Percentiles rank a stretch among this genome's conserved stretches.
Conservation (phyloP, 108 stramenopile species). For the Skeletonema grethae region DNA sequence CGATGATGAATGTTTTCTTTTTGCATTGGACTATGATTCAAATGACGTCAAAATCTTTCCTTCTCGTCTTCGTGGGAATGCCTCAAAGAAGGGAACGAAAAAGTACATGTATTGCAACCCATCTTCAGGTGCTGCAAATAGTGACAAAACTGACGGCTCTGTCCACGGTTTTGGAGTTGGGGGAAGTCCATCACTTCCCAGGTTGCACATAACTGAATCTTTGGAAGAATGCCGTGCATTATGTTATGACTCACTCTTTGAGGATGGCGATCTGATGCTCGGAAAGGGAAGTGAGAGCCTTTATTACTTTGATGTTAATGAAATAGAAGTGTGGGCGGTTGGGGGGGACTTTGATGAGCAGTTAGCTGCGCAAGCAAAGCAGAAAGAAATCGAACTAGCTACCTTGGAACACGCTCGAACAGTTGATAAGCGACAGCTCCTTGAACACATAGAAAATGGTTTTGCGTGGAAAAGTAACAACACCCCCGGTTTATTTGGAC, state of each 20-base stretch:
- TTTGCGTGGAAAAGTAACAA: slow-evolving; percentile 15
- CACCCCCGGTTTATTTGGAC: slow-evolving; percentile 22
- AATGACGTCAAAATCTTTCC: slow-evolving; percentile 50
- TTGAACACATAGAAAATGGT: slow-evolving; percentile 41
- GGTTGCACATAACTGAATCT: slow-evolving; percentile 44
- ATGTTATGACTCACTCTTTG: slow-evolving; percentile 29
- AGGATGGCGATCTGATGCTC: slow-evolving; percentile 33
- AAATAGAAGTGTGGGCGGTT: slow-evolving; percentile 45
- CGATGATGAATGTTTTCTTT: slow-evolving; percentile 55
- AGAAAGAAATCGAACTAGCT: slow-evolving; percentile 13
- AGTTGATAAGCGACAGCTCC: slow-evolving; percentile 40
- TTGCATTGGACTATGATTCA: slow-evolving; percentile 32
- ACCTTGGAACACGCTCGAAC: slow-evolving; percentile 19
- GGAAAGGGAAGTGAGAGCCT: slow-evolving; percentile 22
- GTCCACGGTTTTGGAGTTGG: slow-evolving; percentile 37
- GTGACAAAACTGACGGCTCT: slow-evolving; percentile 8
- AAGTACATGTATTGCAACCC: slow-evolving; percentile 57
- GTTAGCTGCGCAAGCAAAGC: slow-evolving; percentile 17
- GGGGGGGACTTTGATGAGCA: slow-evolving; percentile 31
- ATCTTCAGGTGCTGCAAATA: slow-evolving; percentile 16
- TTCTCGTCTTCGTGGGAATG: slow-evolving; percentile 14
- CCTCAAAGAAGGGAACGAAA: slow-evolving; percentile 5
- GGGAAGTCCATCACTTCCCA: slow-evolving; percentile 31
- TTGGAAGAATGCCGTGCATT: slow-evolving; percentile 45
- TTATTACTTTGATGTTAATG: slow-evolving; percentile 46